Conservation (phyloP, 306 rosid genomes). For the Lathyrus tuberosus region DNA sequence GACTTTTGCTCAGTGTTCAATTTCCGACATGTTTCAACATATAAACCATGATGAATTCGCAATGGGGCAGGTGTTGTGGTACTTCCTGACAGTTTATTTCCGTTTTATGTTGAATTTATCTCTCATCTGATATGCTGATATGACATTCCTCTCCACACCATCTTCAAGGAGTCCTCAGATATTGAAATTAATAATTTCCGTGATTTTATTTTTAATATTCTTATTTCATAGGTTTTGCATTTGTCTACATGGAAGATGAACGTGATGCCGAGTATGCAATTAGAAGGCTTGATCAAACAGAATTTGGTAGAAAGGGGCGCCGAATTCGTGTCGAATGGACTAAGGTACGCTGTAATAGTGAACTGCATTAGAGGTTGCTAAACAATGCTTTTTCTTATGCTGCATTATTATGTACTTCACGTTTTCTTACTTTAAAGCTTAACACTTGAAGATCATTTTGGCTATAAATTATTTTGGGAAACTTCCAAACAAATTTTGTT, state of each 20-base stretch:
- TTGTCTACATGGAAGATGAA: slow-evolving; percentile 83
- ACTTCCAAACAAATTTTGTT: neutral
- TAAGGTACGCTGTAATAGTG: slow-evolving; percentile 51
- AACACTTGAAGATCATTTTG: neutral
- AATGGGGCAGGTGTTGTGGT: slow-evolving; percentile 86
- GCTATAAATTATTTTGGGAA: slow-evolving; percentile 1
- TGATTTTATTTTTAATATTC: slow-evolving; percentile 42
- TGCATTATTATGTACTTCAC: neutral
- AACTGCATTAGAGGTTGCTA: slow-evolving; percentile 13
- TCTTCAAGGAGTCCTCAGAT: slow-evolving; percentile 28
- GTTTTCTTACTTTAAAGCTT: neutral
- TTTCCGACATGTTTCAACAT: slow-evolving; percentile 86
- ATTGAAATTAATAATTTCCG: slow-evolving; percentile 18
- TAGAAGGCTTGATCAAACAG: slow-evolving; percentile 81
- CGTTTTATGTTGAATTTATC: slow-evolving; percentile 37
- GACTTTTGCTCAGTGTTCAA: slow-evolving; percentile 86
- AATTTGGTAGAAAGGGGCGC: slow-evolving; percentile 85
- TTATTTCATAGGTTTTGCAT: slow-evolving; percentile 71
- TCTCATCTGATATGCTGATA: slow-evolving; percentile 42
- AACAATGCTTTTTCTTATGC: neutral
- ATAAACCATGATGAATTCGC: slow-evolving; percentile 73
- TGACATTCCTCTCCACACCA: slow-evolving; percentile 31
- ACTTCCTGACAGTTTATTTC: slow-evolving; percentile 59
- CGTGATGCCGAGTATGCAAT: slow-evolving; percentile 88
- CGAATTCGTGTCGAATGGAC: slow-evolving; percentile 87